phyloP scores from a whole-genome alignment of 202 grass and related monocot genomes.

The Bolboschoenoplectus hybrid region DNA sequence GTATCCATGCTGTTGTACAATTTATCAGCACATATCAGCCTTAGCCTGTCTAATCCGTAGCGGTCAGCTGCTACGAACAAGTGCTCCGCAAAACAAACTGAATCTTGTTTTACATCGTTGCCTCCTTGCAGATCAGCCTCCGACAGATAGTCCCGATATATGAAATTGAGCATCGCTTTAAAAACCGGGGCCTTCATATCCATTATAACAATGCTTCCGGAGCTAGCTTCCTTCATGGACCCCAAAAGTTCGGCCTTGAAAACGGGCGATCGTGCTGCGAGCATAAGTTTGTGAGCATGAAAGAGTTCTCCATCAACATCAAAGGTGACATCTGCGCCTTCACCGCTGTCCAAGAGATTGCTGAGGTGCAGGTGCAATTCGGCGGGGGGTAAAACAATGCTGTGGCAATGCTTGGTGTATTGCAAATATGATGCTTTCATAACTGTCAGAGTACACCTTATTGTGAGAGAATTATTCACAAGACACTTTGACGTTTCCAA shows the following conservation, averaged over 20 bases:
- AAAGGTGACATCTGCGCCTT: neutral
- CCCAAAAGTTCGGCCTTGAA: neutral
- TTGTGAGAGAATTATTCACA: neutral
- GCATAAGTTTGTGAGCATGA: neutral
- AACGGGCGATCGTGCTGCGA: neutral
- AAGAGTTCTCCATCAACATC: neutral
- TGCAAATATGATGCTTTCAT: neutral
- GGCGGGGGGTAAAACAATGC: neutral
- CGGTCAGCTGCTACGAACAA: neutral
- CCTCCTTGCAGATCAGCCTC: neutral
- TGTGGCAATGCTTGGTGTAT: neutral
- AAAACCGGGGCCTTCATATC: neutral
- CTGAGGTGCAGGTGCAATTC: neutral
- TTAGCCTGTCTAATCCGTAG: neutral
- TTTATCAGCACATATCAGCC: constrained; percentile 8
- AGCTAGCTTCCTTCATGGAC: neutral
- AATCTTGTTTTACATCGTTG: neutral
- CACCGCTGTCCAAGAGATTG: constrained; percentile 1
- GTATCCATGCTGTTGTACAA: neutral
- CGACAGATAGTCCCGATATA: neutral
- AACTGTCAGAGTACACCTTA: neutral
- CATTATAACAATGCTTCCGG: neutral
- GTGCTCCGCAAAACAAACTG: neutral
- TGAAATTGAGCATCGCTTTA: neutral
- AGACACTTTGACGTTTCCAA: neutral